A percentile compares a stretch with the other conserved stretches of the same genome.
Conservation (phyloP, 306 rosid species). For the Quercus gilva region DNA sequence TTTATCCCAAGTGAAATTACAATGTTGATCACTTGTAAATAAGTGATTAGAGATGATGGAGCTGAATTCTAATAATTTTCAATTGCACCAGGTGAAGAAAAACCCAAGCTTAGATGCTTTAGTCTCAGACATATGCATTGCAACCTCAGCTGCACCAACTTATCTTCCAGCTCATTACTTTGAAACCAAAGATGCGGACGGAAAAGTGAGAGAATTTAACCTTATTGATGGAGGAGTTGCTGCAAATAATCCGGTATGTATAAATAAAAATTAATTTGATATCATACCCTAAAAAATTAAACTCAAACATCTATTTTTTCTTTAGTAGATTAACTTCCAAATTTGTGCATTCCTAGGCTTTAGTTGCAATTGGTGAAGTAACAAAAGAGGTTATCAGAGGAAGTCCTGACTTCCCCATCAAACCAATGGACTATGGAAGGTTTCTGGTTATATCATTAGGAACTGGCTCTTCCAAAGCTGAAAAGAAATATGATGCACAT, state of each 20-base stretch:
- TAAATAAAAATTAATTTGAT: background rate
- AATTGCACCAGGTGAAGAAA: conserved; percentile 2
- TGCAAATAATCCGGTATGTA: background rate
- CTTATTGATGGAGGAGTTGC: conserved; percentile 4
- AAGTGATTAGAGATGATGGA: too few species aligned
- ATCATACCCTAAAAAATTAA: background rate
- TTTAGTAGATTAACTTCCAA: background rate
- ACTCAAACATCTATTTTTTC: background rate
- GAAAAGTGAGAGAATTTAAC: conserved; percentile 9
- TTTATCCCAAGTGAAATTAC: too few species aligned
- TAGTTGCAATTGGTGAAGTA: background rate
- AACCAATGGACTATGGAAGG: background rate
- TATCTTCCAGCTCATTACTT: conserved; percentile 21
- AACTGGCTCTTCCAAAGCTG: background rate
- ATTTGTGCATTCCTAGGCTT: background rate
- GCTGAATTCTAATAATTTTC: too few species aligned
- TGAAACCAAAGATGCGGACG: background rate
- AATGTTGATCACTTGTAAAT: too few species aligned
- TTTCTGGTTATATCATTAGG: background rate
- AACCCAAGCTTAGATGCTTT: background rate
- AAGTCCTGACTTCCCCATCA: background rate
- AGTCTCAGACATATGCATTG: background rate
- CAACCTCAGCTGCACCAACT: conserved; percentile 14
- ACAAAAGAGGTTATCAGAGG: background rate
- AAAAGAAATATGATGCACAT: background rate